Evolutionary conservation across 75 land plant genomes (phyloP), one percentile per base, ranked within the genome.

Genomic region (Isoetes taiwanensis): DNA sequence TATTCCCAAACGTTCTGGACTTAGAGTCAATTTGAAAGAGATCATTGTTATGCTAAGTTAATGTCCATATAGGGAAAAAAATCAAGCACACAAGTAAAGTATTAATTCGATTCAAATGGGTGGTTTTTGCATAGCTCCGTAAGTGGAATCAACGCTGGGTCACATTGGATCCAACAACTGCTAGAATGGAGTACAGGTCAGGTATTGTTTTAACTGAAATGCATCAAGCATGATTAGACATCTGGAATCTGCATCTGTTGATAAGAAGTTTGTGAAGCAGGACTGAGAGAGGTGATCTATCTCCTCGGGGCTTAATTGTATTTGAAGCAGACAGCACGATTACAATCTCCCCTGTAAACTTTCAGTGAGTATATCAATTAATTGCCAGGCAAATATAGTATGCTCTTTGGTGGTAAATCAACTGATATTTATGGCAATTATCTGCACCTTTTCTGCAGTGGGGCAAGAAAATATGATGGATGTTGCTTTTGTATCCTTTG

Each of bases 131-230:
- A 53, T 70, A 91, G 97, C 64, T 91, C 24, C 86, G 95, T 63
- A 91, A 91, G 67, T 91, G 97, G 97, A 91, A 91, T 58, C 90
- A 88, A 41, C 80, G 97, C 52, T 91, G 97, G 97, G 64, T 91
- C 39, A 81, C 80, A 23, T 62, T 91, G 54, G 97, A 91, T 43
- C 97, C 97, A 27, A 78, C 89, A 28, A 91, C 97, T 43, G 97
- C 95, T 42, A 87, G 71, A 61, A 74, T 91, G 95, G 97, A 91
- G 32, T 91, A 91, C 79, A 91, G 91, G 97, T 91, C 66, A 40
- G 68, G 37, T 9, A 2, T 54, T 30, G 31, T 9, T 26, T 52
- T 29, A 21, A 43, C 16, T 66, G 10, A 57, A 31, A 27, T 4
- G 28, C 3, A 27, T 63, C 28, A 54, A 0, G 60, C 24, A 21